A percentile compares a stretch with the other conserved stretches of the same genome.
Conservation (phyloP, 225 moss, liverwort and hornwort species). For the Pseudisothecium myosuroides region DNA sequence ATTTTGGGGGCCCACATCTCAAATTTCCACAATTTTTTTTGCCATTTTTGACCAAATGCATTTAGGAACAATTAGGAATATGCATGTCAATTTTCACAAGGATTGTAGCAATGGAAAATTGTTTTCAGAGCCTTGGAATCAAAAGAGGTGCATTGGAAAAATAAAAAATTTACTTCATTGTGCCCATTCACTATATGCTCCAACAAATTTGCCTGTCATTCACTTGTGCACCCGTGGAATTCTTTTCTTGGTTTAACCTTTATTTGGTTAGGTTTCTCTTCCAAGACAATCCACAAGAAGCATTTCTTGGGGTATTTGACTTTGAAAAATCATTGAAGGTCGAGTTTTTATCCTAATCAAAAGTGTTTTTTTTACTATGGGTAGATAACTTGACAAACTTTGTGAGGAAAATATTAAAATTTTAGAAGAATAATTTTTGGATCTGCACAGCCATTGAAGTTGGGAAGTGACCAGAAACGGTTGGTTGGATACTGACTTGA, state of each 20-base stretch:
- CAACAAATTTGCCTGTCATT: rapidly evolving
- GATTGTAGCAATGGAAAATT: neutral
- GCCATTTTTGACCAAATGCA: neutral
- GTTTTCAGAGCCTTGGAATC: neutral
- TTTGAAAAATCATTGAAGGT: neutral
- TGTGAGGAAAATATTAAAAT: neutral
- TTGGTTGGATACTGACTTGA: too few species aligned
- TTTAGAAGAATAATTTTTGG: too few species aligned
- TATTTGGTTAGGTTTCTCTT: neutral
- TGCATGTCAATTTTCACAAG: neutral
- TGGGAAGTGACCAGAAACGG: neutral
- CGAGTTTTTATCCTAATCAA: neutral
- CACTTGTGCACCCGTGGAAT: rapidly evolving
- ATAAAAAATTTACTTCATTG: neutral
- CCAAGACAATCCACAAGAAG: neutral
- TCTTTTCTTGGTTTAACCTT: neutral
- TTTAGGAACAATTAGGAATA: neutral
- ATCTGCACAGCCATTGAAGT: rapidly evolving
- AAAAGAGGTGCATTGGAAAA: neutral
- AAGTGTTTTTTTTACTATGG: rapidly evolving
- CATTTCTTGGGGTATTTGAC: neutral
- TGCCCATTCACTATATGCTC: neutral
- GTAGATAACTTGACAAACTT: neutral
- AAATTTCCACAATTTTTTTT: neutral
- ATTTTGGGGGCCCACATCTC: neutral